Percentiles rank a stretch among this genome's conserved stretches.
These are phyloP conservation scores for Ophiocytium majus DNA, from an alignment of 352 stramenopile genomes.

Conservation along the genomic window DNA sequence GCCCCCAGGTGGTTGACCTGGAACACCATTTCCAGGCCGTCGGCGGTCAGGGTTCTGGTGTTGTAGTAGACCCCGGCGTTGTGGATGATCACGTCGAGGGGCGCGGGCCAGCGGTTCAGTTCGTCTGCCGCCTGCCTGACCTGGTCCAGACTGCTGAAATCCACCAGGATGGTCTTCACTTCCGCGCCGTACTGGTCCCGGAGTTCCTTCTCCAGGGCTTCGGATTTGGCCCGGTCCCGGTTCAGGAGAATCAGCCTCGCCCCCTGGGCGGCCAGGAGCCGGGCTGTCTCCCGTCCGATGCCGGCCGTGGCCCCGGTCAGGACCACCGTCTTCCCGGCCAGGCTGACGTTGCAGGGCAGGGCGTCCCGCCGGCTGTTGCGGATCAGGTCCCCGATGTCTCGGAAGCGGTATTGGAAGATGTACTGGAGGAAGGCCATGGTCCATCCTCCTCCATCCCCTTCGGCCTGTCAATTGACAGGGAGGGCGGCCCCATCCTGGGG, in stretches of 20 bases:
- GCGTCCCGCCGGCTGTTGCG: no score
- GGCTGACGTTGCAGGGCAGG: no score
- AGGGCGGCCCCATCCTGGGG: no score
- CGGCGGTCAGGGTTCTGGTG: not conserved
- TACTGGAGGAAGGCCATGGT: no score
- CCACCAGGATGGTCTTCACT: not conserved
- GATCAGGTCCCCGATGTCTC: no score
- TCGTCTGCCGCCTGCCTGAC: not conserved
- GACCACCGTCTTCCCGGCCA: not conserved
- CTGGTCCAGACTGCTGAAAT: not conserved
- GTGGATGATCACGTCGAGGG: not conserved
- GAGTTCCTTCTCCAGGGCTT: not conserved
- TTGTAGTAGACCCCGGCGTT: constrained; percentile 5
- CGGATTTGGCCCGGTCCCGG: not conserved
- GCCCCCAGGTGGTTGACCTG: not conserved
- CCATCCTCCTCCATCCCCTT: no score
- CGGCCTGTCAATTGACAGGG: no score
- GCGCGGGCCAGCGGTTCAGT: not conserved
- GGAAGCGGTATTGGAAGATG: no score
- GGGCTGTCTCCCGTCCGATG: not conserved
- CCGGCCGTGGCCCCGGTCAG: not conserved
- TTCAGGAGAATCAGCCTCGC: not conserved
- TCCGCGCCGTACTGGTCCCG: not conserved
- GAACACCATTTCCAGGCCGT: not conserved
- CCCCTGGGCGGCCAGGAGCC: not conserved